Base-by-base conservation (phyloP, 805 yeast species). In the Starmerella ratchasimensis region DNA sequence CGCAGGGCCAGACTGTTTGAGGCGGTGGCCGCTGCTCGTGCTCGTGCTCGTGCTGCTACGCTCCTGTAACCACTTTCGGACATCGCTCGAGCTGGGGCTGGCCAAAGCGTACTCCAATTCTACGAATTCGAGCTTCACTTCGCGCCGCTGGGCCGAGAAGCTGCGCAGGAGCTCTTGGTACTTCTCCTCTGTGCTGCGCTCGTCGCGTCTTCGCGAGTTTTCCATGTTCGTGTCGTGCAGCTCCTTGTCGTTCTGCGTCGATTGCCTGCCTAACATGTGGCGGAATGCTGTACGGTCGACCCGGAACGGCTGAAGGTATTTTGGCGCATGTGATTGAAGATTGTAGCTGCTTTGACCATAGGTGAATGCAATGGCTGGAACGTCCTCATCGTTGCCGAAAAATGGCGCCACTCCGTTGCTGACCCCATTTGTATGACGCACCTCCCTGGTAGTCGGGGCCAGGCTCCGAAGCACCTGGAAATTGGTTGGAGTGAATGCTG, bases 321-420 rank as follows among this genome's bases (percentile, higher is more conserved):
- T 58, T 25, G 37, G 67, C 17, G 34, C 61, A 3, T 55, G 48
- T 0, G 74, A 68, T 10, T 57, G 54, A 1, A 80, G 56, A 1
- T 57, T 59, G 43, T 74, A 73, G 45, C 68, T 71, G 43, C 67
- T 72, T 5, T 84, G 86, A 1, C 86, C 86, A 56, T 72, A 76
- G 1, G 70, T 56, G 38, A 77, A 68, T 0, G 88, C 76, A 9
- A 57, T 55, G 5, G 55, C 49, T 2, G 71, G 76, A 5, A 68
- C 59, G 47, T 81, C 86, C 1, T 55, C 49, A 0, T 61, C 47
- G 13, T 67, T 64, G 20, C 74, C 67, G 47, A 72, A 86, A 46
- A 18, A 29, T 15, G 32, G 32, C 15, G 11, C 15, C 16, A 29
- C 8, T 5, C 15, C 21, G 15, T 7, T 66, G 11, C 71, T 56